These are phyloP conservation scores for Annulohypoxylon maeteangense DNA, from an alignment of 495 filamentous ascomycete genomes.

Conservation along the genomic window DNA sequence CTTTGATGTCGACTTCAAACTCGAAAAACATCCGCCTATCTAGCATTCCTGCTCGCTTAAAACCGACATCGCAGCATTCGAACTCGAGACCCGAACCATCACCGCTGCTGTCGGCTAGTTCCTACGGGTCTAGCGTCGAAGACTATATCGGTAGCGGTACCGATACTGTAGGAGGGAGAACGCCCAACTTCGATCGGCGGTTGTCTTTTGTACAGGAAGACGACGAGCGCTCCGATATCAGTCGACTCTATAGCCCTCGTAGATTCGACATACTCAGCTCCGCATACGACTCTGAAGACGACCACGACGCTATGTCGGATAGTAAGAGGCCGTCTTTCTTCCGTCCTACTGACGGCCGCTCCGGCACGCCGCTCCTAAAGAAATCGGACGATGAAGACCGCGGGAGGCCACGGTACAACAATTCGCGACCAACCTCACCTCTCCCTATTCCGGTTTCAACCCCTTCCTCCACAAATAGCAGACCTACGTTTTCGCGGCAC, in stretches of 20 bases:
- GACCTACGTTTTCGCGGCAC: slow-evolving; percentile 56
- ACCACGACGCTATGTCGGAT: slow-evolving; percentile 41
- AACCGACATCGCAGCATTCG: slow-evolving; percentile 37
- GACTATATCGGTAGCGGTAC: slow-evolving; percentile 44
- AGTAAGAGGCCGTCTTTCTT: slow-evolving; percentile 54
- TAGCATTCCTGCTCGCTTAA: slow-evolving; percentile 38
- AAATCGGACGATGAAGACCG: slow-evolving; percentile 61
- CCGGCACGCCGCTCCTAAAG: slow-evolving; percentile 64
- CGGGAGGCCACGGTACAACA: slow-evolving; percentile 56
- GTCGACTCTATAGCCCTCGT: slow-evolving; percentile 21
- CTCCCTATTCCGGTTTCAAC: slow-evolving; percentile 35
- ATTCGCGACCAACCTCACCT: slow-evolving; percentile 49
- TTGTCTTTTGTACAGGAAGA: slow-evolving; percentile 39
- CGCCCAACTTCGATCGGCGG: slow-evolving; percentile 30
- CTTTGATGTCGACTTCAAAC: slow-evolving; percentile 10
- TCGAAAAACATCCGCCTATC: slow-evolving; percentile 39
- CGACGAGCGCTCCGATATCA: slow-evolving; percentile 37
- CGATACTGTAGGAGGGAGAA: slow-evolving; percentile 42
- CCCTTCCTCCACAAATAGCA: slow-evolving; percentile 30
- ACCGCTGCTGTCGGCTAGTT: slow-evolving; percentile 38
- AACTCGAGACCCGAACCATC: slow-evolving; percentile 39
- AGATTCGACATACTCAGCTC: slow-evolving; percentile 24
- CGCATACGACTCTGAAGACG: slow-evolving; percentile 32
- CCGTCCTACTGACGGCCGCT: slow-evolving; percentile 62
- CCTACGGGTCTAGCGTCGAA: slow-evolving; percentile 40